phyloP scores from a whole-genome alignment of 176 grass and related monocot species.

The Themeda triandra region DNA sequence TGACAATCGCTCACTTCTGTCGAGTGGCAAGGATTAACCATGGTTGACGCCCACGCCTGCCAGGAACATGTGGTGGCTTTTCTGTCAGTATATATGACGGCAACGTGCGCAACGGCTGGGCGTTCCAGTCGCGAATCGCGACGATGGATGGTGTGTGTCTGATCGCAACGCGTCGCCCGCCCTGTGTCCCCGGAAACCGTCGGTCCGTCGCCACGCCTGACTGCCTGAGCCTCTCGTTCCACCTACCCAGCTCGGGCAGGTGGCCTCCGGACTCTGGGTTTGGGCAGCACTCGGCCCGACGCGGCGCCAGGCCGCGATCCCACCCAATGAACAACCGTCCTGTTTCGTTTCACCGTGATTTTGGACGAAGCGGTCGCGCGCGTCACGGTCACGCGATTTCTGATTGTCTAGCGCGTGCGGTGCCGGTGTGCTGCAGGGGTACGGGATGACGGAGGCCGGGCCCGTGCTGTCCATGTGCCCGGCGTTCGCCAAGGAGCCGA shows the following conservation, averaged over 20 bases:
- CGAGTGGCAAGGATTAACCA: too few relatives aligned
- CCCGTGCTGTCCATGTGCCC: constrained; percentile 93
- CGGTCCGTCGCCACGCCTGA: too few relatives aligned
- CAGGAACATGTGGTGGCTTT: neutral
- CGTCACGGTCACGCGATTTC: neutral
- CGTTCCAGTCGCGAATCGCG: too few relatives aligned
- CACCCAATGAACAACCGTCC: too few relatives aligned
- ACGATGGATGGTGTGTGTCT: neutral
- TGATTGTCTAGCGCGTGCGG: neutral
- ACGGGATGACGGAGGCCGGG: constrained; percentile 97
- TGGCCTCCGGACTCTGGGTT: neutral
- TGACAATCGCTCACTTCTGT: neutral
- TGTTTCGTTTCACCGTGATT: neutral
- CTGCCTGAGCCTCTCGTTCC: neutral
- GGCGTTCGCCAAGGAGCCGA: constrained; percentile 78
- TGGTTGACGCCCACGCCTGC: neutral
- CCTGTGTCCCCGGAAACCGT: neutral
- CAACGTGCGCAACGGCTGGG: too few relatives aligned
- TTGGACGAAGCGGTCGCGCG: neutral
- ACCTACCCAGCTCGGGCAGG: constrained; percentile 8
- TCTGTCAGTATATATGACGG: too few relatives aligned
- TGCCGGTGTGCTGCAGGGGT: constrained; percentile 44
- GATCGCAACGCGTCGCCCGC: neutral
- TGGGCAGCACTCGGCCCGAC: neutral
- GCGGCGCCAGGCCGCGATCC: neutral